A percentile compares a stretch with the other conserved stretches of the same genome.
These are phyloP conservation scores for Lycium barbarum DNA, from an alignment of 257 asterid genomes.

Conservation along the genomic window DNA sequence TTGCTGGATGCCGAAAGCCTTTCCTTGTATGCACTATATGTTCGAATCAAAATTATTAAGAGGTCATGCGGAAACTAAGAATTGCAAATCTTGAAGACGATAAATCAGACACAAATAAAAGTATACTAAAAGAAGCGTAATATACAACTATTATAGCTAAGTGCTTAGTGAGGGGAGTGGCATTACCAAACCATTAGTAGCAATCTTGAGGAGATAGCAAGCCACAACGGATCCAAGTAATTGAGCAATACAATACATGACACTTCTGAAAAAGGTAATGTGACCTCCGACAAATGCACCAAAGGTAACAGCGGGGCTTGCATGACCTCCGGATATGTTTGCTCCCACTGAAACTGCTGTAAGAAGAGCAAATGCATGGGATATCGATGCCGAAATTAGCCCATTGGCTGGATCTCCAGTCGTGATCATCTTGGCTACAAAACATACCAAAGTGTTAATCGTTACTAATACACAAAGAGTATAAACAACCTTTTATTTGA, in stretches of 20 bases:
- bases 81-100: no score
- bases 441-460: not conserved
- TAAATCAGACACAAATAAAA: no score
- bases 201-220: slow-evolving; percentile 62
- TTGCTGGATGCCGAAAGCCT: no score
- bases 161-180: not conserved
- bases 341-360: slow-evolving; percentile 75
- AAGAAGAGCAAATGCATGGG: slow-evolving; percentile 71
- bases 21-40: no score
- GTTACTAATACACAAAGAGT: no score
- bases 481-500: no score
- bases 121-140: no score
- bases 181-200: slow-evolving; percentile 70
- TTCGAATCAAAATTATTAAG: no score
- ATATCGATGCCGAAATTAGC: slow-evolving; percentile 57
- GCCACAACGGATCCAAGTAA: slow-evolving; percentile 74
- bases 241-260: slow-evolving; percentile 77
- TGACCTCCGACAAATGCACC: slow-evolving; percentile 72
- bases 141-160: not conserved
- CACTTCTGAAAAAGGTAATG: slow-evolving; percentile 54
- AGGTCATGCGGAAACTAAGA: no score
- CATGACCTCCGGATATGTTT: slow-evolving; percentile 74
- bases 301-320: slow-evolving; percentile 43
- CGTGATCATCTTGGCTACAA: slow-evolving; percentile 59
- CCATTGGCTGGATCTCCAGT: slow-evolving; percentile 55